These are phyloP conservation scores for Tieghemiomyces parasiticus DNA, from an alignment of 192 early-diverging fungal species.

Conservation along the genomic window DNA sequence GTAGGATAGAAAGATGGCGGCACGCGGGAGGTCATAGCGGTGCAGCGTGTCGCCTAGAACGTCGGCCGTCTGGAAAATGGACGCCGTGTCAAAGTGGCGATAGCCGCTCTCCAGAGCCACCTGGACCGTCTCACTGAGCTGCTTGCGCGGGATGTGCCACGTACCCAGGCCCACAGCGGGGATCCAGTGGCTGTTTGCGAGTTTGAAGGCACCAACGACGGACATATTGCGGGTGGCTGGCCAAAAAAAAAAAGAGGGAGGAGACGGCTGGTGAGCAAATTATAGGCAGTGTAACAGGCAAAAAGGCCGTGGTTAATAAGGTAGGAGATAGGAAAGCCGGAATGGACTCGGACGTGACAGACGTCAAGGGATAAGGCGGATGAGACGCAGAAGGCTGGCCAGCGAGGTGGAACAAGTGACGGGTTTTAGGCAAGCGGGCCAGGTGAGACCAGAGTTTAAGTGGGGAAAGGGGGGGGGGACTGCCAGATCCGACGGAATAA, in stretches of 20 bases:
- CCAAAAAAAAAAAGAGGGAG: not conserved
- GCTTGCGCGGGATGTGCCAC: constrained; percentile 10
- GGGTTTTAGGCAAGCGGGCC: not conserved
- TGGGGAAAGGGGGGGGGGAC: too few species aligned
- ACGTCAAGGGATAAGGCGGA: too few species aligned
- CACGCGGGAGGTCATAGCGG: constrained; percentile 13
- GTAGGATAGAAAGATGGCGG: constrained; percentile 26
- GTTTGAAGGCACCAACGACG: not conserved
- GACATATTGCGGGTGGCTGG: not conserved
- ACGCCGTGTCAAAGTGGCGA: constrained; percentile 18
- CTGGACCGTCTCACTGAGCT: constrained; percentile 18
- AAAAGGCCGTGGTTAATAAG: not conserved
- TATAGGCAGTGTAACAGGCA: not conserved
- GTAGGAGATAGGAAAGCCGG: not conserved
- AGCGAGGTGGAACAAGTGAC: too few species aligned
- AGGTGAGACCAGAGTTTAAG: too few species aligned
- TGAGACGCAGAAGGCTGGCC: too few species aligned
- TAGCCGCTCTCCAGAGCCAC: constrained; percentile 23
- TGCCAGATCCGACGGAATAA: too few species aligned
- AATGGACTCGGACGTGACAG: not conserved
- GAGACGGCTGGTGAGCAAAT: not conserved
- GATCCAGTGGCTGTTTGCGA: not conserved
- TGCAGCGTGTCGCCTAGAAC: constrained; percentile 24
- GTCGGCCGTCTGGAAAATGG: constrained; percentile 22
- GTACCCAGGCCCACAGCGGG: constrained; percentile 2